Conservation (phyloP, 163 green algal species). For the Chlamydomonas reinhardtii region DNA sequence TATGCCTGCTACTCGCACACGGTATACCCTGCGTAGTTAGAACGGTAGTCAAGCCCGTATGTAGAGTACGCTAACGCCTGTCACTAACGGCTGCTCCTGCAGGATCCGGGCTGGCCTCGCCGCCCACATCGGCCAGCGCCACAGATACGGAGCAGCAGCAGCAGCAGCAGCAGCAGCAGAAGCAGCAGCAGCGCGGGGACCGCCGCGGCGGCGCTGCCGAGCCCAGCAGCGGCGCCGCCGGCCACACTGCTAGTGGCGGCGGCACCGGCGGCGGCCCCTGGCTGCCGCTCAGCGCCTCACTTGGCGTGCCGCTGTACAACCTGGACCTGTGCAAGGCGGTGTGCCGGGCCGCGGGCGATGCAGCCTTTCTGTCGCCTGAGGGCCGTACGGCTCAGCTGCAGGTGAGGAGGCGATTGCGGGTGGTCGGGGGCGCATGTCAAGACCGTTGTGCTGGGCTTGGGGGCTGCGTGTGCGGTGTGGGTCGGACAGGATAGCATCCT, state of each 20-base stretch:
- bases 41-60: too few relatives aligned
- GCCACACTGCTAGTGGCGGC: not conserved
- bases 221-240: not conserved
- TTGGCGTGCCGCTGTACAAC: slow-evolving; percentile 82
- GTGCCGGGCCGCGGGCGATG: slow-evolving; percentile 58
- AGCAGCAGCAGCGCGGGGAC: not conserved
- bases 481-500: too few relatives aligned
- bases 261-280: slow-evolving; percentile 49
- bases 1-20: too few relatives aligned
- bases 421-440: slow-evolving; percentile 45
- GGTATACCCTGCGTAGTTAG: too few relatives aligned
- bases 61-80: too few relatives aligned
- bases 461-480: not conserved
- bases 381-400: slow-evolving; percentile 53
- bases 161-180: slow-evolving; percentile 5
- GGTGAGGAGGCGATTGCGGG: not conserved
- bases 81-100: too few relatives aligned
- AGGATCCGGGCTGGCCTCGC: too few relatives aligned
- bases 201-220: not conserved
- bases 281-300: slow-evolving; percentile 74
- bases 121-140: too few relatives aligned
- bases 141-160: not conserved
- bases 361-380: slow-evolving; percentile 60
- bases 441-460: not conserved
- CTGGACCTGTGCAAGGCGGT: slow-evolving; percentile 78